Percentiles rank a stretch among this genome's conserved stretches.
Conservation (phyloP, 2,329 filamentous ascomycete genomes). For the Penicillium corylophilum region DNA sequence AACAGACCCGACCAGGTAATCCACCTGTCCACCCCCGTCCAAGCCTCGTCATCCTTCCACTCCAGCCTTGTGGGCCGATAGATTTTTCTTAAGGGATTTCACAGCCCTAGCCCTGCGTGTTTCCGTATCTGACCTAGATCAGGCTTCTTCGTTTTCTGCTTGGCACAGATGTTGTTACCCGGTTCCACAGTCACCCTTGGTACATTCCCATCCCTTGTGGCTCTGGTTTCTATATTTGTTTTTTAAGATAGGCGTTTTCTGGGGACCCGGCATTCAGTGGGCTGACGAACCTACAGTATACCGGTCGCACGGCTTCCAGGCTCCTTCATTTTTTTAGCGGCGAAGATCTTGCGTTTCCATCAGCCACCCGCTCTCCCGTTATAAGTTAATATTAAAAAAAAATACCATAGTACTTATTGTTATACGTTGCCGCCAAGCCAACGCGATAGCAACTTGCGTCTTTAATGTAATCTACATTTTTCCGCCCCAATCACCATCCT, state of each 20-base stretch:
- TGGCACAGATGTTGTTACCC: conserved; percentile 8
- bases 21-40: background rate
- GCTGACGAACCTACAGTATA: background rate
- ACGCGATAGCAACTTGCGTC: background rate
- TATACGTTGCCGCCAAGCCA: background rate
- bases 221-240: conserved; percentile 9
- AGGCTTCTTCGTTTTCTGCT: conserved; percentile 17
- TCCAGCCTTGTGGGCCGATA: conserved; percentile 12
- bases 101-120: background rate
- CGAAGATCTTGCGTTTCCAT: background rate
- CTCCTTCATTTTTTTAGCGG: background rate
- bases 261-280: background rate
- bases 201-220: background rate
- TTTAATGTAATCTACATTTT: background rate
- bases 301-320: background rate
- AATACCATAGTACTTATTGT: too few relatives aligned
- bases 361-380: background rate
- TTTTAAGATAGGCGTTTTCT: conserved; percentile 5
- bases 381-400: too few relatives aligned
- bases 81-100: background rate
- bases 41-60: conserved; percentile 14
- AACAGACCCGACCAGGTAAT: background rate
- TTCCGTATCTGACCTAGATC: background rate
- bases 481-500: background rate
- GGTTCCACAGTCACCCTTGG: background rate